Base-by-base conservation (phyloP, 371 early-diverging fungal genomes). In the Nematocida sp. region DNA sequence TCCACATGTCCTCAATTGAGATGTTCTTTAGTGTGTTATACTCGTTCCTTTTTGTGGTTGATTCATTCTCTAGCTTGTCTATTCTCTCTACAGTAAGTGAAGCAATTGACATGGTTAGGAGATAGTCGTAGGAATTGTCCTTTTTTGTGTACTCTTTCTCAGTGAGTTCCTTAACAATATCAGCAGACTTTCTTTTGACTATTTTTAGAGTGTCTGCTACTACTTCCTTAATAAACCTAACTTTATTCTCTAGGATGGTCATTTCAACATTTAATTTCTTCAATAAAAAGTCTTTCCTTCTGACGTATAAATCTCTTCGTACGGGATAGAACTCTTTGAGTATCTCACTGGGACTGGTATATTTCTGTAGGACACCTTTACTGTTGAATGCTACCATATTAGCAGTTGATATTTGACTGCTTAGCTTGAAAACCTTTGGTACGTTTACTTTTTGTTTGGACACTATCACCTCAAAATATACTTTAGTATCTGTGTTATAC, bases 321-420 rank as follows among this genome's bases (percentile, higher is more conserved):
- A 96, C 86, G 15, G 90, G 87, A 85, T 92, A 98, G 86, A 96
- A 98, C 72, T 98, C 98, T 66, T 88, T 85, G 27, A 97, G 81
- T 56, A 99, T 94, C 42, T 94, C 93, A 72, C 91, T 90, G 1
- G 93, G 88, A 0, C 88, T 88, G 3, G 83, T 82, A 84, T 96
- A 98, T 85, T 92, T 92, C 83, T 91, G 91, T 69, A 99, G 90
- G 23, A 92, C 90, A 3, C 93, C 94, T 33, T 93, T 89, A 20
- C 89, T 85, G 88, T 98, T 95, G 86, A 97, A 97, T 84, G 95
- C 95, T 3, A 97, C 95, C 91, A 99, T 91, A 85, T 99, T 99
- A 25, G 90, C 90, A 0, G 92, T 92, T 13, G 90, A 74, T 27
- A 96, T 89, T 3, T 89, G 85, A 7, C 89, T 88, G 3, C 88